Evolutionary conservation across 179 eudicot genomes (phyloP), one percentile per base, ranked within the genome.

Genomic region (Pouteria campechiana): DNA sequence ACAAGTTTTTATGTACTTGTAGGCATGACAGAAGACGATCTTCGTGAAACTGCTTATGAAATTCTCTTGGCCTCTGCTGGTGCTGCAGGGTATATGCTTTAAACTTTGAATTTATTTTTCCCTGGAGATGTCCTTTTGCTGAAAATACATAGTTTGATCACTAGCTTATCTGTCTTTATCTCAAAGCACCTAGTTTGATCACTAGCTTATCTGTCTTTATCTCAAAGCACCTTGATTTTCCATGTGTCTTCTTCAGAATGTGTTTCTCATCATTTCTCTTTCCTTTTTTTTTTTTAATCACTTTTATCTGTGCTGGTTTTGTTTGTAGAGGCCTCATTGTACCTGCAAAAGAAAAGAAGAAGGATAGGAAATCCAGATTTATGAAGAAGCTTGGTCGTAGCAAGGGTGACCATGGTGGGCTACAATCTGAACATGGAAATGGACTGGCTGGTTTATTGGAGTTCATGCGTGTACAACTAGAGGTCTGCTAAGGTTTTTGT

Each of bases 51-150:
- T 57, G 89, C 99, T 24, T 92, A 77, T 63, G 99, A 92, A 64
- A 64, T 92, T 47, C 96, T 92, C 45, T 78, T 92, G 50, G 92
- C 93, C 46, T 85, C 93, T 69, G 99, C 99, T 52, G 99, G 99
- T 50, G 96, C 96, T 75, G 71, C 96, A 50, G 99, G 99, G 99
- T 92, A 88, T 58, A 60, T 36, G 28, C n/a, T n/a, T n/a, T n/a
- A n/a, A n/a, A 20, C 37, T 44, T 32, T 17, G 15, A 2, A 25
- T 38, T 38, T 64, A 31, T 45, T 48, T 44, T 68, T 32, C 42
- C 18, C 50, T 29, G 31, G 28, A 30, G 21, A 34, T 48, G 14
- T 32, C 13, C 18, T 51, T 32, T n/a, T n/a, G n/a, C n/a, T n/a
- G n/a, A n/a, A n/a, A n/a, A n/a, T n/a, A n/a, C n/a, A n/a, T n/a